Percentiles rank a stretch among this genome's conserved stretches.
These are phyloP conservation scores for Sugiyamaella japonica DNA, from an alignment of 1,139 yeast genomes.

Conservation along the genomic window DNA sequence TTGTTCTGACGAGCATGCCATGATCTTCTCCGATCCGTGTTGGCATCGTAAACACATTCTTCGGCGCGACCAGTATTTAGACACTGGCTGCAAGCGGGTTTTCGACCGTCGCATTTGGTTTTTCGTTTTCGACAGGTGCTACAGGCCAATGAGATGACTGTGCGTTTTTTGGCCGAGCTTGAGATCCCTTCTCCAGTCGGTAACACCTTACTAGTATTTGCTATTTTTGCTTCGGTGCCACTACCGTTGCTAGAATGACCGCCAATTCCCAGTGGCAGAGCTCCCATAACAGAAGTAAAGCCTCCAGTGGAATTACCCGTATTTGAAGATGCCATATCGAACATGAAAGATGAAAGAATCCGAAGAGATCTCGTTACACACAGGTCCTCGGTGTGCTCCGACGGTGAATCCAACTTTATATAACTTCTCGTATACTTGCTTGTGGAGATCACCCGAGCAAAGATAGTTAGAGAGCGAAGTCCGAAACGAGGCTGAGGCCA, in stretches of 20 bases:
- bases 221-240: background rate
- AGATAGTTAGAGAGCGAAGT: background rate
- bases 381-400: background rate
- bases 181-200: slow-evolving; percentile 3
- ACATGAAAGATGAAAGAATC: too few relatives aligned
- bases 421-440: background rate
- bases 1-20: slow-evolving; percentile 24
- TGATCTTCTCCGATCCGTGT: slow-evolving; percentile 26
- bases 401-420: background rate
- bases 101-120: slow-evolving; percentile 38
- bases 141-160: slow-evolving; percentile 35
- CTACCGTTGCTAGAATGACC: background rate
- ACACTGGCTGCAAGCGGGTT: slow-evolving; percentile 38
- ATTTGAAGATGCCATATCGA: background rate
- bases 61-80: slow-evolving; percentile 27
- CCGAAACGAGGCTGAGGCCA: background rate
- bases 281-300: slow-evolving; percentile 1
- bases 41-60: slow-evolving; percentile 35
- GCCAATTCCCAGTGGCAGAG: background rate
- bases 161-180: slow-evolving; percentile 16
- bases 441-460: background rate
- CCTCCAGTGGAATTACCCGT: background rate
- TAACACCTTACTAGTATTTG: background rate
- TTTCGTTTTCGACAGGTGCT: slow-evolving; percentile 38
- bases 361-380: too few relatives aligned